Conservation (phyloP, 805 yeast genomes). For the Starmerella bombicola region DNA sequence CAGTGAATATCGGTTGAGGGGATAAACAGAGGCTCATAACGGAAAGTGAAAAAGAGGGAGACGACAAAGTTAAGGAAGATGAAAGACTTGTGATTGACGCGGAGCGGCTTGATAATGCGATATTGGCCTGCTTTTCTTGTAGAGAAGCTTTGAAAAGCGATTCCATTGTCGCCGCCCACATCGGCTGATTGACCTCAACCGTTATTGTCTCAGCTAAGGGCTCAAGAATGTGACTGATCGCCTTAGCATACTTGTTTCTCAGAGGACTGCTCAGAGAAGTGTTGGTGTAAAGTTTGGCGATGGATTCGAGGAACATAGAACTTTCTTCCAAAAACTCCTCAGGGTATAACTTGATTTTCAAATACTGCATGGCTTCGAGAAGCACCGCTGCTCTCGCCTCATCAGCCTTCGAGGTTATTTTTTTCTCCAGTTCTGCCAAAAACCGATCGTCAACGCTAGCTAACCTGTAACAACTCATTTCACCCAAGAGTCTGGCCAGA, state of each 20-base stretch:
- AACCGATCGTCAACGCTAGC: constrained; percentile 84
- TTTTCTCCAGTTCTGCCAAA: constrained; percentile 79
- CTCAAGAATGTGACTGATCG: constrained; percentile 55
- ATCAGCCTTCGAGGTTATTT: constrained; percentile 41
- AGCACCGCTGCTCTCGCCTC: constrained; percentile 58
- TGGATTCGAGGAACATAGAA: constrained; percentile 76
- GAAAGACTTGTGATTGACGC: constrained; percentile 1
- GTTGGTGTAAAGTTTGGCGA: constrained; percentile 66
- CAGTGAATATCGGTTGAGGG: constrained; percentile 59
- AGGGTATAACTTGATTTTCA: constrained; percentile 70
- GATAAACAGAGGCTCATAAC: constrained; percentile 70
- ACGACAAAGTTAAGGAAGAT: neutral
- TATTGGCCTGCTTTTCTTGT: constrained; percentile 7
- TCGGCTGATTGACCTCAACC: constrained; percentile 92
- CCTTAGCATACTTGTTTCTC: constrained; percentile 72
- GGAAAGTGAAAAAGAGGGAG: constrained; percentile 44
- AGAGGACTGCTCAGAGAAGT: constrained; percentile 48
- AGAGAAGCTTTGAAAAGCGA: constrained; percentile 36
- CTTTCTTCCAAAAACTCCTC: constrained; percentile 83
- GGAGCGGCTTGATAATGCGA: constrained; percentile 9
- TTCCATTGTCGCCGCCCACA: constrained; percentile 76
- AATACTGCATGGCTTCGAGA: constrained; percentile 83
- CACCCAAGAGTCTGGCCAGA: constrained; percentile 77
- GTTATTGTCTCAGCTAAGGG: constrained; percentile 78
- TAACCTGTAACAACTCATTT: constrained; percentile 76